A percentile compares a stretch with the other conserved stretches of the same genome.
Evolutionary conservation across 1,284 basidiomycete species (phyloP).

Genomic region (Peniophora sp.): DNA sequence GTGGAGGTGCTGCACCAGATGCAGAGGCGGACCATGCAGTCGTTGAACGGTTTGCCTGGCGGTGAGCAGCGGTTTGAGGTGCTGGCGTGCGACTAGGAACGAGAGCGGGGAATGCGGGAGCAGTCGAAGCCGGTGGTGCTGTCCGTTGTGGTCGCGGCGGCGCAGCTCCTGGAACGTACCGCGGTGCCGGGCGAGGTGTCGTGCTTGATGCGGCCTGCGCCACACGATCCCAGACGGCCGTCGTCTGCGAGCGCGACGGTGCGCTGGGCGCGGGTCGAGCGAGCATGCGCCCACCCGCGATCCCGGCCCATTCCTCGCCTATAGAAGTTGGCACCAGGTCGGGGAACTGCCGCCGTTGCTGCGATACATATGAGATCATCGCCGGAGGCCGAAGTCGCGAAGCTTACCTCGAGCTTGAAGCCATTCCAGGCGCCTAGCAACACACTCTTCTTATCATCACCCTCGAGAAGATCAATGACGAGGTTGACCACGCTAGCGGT

Average conservation of each 20-base stretch:
- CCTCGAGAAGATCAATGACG: constrained; percentile 76
- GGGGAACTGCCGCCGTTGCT: constrained; percentile 83
- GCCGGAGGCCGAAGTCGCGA: neutral
- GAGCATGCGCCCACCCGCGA: constrained; percentile 73
- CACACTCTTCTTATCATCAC: constrained; percentile 77
- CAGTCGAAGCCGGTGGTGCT: constrained; percentile 38
- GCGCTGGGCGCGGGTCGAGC: constrained; percentile 67
- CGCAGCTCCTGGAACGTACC: constrained; percentile 17
- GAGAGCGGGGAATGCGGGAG: constrained; percentile 4
- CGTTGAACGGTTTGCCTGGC: constrained; percentile 26
- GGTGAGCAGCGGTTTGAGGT: constrained; percentile 31
- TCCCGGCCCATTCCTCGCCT: constrained; percentile 66
- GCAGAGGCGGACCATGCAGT: constrained; percentile 48
- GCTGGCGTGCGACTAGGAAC: neutral
- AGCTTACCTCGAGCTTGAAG: constrained; percentile 72
- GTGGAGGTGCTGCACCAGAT: constrained; percentile 11
- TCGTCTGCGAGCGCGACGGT: constrained; percentile 47
- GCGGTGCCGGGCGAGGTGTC: neutral
- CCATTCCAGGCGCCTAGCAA: constrained; percentile 75
- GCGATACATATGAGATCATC: constrained; percentile 5
- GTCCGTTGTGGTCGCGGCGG: constrained; percentile 18
- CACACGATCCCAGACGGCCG: constrained; percentile 80
- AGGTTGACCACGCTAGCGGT: constrained; percentile 74
- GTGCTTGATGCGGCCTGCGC: constrained; percentile 63
- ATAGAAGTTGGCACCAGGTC: constrained; percentile 58